Evolutionary conservation across 345 rosid species (phyloP), one percentile per base, ranked within the genome.

Genomic region (Nasturtium officinale): DNA sequence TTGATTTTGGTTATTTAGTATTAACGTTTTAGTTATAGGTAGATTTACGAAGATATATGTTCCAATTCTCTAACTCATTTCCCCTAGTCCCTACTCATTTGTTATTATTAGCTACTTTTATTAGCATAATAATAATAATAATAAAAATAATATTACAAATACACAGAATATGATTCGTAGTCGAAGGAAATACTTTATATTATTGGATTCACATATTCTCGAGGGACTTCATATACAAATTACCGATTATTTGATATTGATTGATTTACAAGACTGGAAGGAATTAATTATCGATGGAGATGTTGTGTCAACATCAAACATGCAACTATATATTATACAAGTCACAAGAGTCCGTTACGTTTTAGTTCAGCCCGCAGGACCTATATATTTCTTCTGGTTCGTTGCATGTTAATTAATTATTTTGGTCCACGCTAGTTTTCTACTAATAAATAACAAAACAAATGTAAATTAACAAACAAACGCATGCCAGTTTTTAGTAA

Each of bases 251-350:
- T 21, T 62, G 35, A 53, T 33, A 65, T 51, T 61, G 21, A 18
- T 28, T 40, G 40, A 32, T 61, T 71, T 1, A 30, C 33, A 42
- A 25, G 30, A 40, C 32, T 30, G 37, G 13, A 51, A 23, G 42
- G 50, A 55, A 65, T 45, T 26, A 28, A 74, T 58, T 53, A 48
- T 26, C 26, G 35, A 48, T 37, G 53, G 28, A 29, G 61, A 56
- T 56, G 64, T 40, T 30, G 60, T 65, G 77, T 65, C 11, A 38
- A 57, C 60, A 47, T 74, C 62, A 42, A 72, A 63, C 76, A 42
- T 64, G 29, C 59, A 65, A 47, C 59, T 56, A 65, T 65, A 55
- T 11, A 46, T 8, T 54, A 55, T 55, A 46, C 59, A 73, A 73
- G 62, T 25, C 38, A 50, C 1, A 50, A 68, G 37, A 55, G 30